phyloP scores from a whole-genome alignment of 139 green algal genomes.

The Coccomyxa sp. region DNA sequence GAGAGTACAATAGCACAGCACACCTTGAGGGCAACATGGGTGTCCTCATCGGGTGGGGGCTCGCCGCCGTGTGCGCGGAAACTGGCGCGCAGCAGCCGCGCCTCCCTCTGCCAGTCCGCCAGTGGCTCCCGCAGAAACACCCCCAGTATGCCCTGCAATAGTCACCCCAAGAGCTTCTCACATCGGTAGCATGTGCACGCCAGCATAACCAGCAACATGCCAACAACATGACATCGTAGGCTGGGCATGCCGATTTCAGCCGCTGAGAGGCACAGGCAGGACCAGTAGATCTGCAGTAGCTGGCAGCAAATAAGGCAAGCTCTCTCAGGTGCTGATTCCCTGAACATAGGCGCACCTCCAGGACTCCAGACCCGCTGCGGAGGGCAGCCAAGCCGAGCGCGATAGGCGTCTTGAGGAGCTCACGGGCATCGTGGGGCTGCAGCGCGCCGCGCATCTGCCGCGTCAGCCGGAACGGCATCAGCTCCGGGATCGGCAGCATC shows the following conservation, averaged over 20 bases:
- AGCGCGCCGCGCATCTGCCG: constrained; percentile 48
- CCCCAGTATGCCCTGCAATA: constrained; percentile 22
- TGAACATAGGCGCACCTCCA: constrained; percentile 1
- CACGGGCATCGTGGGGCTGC: constrained; percentile 40
- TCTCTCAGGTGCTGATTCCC: not conserved
- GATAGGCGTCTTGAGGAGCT: constrained; percentile 28
- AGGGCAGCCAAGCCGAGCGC: constrained; percentile 15
- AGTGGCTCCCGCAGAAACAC: constrained; percentile 67
- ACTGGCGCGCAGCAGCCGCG: constrained; percentile 16
- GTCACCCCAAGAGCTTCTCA: not conserved
- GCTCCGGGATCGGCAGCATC: constrained; percentile 62
- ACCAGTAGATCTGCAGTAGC: not conserved
- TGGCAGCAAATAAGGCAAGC: not conserved
- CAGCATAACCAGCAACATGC: not conserved
- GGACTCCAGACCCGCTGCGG: not conserved
- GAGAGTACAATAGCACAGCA: not conserved
- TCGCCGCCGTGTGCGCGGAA: not conserved
- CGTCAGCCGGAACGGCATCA: constrained; percentile 70
- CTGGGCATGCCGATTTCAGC: not conserved
- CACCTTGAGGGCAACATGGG: not conserved
- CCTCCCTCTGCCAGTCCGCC: constrained; percentile 62
- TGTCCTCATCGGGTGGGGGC: not conserved
- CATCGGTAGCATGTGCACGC: not conserved
- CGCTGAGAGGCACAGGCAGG: not conserved
- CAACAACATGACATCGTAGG: not conserved